Conservation (phyloP, 2,329 filamentous ascomycete genomes). For the Aspergillus cejpii region DNA sequence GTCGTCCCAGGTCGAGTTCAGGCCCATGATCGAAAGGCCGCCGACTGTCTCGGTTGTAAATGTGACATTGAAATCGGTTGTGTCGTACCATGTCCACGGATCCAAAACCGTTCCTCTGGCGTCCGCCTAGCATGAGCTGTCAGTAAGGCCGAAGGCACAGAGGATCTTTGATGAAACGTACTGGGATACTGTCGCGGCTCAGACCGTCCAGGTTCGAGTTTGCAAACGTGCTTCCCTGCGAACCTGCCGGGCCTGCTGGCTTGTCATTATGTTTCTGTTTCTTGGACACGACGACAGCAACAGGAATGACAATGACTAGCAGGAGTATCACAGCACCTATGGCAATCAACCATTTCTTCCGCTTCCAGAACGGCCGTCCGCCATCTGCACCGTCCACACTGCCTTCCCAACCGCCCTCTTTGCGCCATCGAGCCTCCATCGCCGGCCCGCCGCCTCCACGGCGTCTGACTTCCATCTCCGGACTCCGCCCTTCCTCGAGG, state of each 20-base stretch:
- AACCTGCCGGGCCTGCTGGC: conserved; percentile 20
- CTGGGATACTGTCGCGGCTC: conserved; percentile 54
- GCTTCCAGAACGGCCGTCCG: conserved; percentile 31
- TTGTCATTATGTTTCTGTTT: conserved; percentile 53
- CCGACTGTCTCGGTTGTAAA: conserved; percentile 83
- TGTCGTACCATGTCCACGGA: conserved; percentile 87
- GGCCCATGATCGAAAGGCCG: conserved; percentile 81
- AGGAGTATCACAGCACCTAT: conserved; percentile 50
- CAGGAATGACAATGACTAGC: conserved; percentile 60
- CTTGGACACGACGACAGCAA: conserved; percentile 60
- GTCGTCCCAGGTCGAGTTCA: conserved; percentile 82
- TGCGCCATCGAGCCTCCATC: conserved; percentile 48
- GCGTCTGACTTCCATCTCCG: conserved; percentile 46
- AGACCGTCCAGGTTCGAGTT: conserved; percentile 49
- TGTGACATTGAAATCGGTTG: conserved; percentile 84
- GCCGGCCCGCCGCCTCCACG: conserved; percentile 27
- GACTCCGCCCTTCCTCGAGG: conserved; percentile 57
- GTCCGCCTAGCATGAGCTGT: conserved; percentile 33
- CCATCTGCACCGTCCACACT: conserved; percentile 21
- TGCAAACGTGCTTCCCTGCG: conserved; percentile 22
- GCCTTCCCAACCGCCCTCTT: conserved; percentile 35
- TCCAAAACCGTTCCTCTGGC: conserved; percentile 74
- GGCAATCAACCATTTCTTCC: conserved; percentile 47
- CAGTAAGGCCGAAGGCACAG: conserved; percentile 5
- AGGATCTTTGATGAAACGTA: conserved; percentile 17